A percentile compares a stretch with the other conserved stretches of the same genome.
Evolutionary conservation across 2,329 filamentous ascomycete genomes (phyloP).

Genomic region (Tricladium varicosporioides): DNA sequence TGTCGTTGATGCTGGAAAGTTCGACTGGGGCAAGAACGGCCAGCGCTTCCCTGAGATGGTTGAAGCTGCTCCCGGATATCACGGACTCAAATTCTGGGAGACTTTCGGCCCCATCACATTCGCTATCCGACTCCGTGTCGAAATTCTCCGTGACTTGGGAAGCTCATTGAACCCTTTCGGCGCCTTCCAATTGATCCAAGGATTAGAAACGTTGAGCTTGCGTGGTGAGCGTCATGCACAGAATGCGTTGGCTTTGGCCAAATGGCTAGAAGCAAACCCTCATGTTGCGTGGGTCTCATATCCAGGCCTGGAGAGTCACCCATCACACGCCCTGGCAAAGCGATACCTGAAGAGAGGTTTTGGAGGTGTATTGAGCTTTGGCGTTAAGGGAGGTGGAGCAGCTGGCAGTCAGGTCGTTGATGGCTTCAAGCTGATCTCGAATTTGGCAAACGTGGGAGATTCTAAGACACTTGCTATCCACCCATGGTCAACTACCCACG

Average conservation of each 20-base stretch:
- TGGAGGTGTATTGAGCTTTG: slow-evolving; percentile 89
- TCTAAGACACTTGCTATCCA: slow-evolving; percentile 94
- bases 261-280: slow-evolving; percentile 78
- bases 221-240: slow-evolving; percentile 81
- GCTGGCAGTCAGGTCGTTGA: slow-evolving; percentile 87
- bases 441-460: slow-evolving; percentile 94
- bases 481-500: slow-evolving; percentile 92
- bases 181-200: slow-evolving; percentile 87
- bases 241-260: slow-evolving; percentile 77
- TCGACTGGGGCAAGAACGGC: slow-evolving; percentile 85
- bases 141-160: slow-evolving; percentile 86
- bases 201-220: slow-evolving; percentile 85
- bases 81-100: slow-evolving; percentile 92
- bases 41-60: slow-evolving; percentile 89
- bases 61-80: slow-evolving; percentile 85
- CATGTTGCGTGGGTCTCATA: slow-evolving; percentile 94
- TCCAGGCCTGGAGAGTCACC: slow-evolving; percentile 80
- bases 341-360: slow-evolving; percentile 83
- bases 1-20: slow-evolving; percentile 84
- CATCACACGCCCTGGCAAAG: slow-evolving; percentile 76
- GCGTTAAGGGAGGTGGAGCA: slow-evolving; percentile 82
- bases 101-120: slow-evolving; percentile 83
- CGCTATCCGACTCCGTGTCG: slow-evolving; percentile 81
- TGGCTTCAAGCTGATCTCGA: slow-evolving; percentile 91
- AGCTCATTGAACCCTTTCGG: slow-evolving; percentile 83